A percentile compares a stretch with the other conserved stretches of the same genome.
These are phyloP conservation scores for Syzygium syzygioides DNA, from an alignment of 441 rosid genomes.

Conservation along the genomic window DNA sequence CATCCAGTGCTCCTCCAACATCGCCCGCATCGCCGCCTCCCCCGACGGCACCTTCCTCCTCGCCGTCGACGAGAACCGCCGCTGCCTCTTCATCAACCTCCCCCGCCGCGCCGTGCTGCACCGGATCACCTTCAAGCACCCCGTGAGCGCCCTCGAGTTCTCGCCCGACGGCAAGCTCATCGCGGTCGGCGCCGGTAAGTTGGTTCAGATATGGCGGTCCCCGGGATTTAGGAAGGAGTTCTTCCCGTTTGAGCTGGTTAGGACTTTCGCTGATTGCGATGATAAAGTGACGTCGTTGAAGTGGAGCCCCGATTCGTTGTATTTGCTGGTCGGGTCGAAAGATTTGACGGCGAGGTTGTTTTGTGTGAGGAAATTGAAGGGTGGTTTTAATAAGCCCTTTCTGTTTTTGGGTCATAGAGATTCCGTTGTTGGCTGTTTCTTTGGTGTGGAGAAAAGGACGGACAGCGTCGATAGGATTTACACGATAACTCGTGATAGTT, in stretches of 20 bases:
- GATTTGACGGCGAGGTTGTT: constrained; percentile 81
- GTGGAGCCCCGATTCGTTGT: constrained; percentile 77
- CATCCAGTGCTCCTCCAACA: constrained; percentile 60
- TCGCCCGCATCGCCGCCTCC: constrained; percentile 69
- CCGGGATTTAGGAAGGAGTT: constrained; percentile 76
- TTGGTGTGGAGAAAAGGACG: constrained; percentile 63
- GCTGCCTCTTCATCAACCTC: constrained; percentile 76
- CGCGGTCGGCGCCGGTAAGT: constrained; percentile 55
- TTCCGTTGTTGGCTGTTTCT: constrained; percentile 82
- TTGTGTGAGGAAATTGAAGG: constrained; percentile 56
- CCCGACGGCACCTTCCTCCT: constrained; percentile 77
- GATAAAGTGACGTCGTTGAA: constrained; percentile 60
- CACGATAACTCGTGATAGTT: constrained; percentile 78
- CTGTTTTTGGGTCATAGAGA: constrained; percentile 89
- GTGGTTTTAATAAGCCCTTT: constrained; percentile 54
- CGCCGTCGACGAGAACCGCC: constrained; percentile 68
- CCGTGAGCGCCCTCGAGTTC: constrained; percentile 53
- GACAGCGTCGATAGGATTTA: constrained; percentile 44
- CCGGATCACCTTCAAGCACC: constrained; percentile 53
- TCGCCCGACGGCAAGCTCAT: constrained; percentile 72
- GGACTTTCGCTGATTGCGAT: constrained; percentile 75
- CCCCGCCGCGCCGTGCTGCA: constrained; percentile 71
- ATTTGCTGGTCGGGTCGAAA: constrained; percentile 79
- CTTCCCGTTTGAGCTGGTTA: constrained; percentile 65
- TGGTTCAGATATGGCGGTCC: constrained; percentile 77